These are phyloP conservation scores for Kodamaea sagamina DNA, from an alignment of 805 yeast genomes.

Conservation along the genomic window DNA sequence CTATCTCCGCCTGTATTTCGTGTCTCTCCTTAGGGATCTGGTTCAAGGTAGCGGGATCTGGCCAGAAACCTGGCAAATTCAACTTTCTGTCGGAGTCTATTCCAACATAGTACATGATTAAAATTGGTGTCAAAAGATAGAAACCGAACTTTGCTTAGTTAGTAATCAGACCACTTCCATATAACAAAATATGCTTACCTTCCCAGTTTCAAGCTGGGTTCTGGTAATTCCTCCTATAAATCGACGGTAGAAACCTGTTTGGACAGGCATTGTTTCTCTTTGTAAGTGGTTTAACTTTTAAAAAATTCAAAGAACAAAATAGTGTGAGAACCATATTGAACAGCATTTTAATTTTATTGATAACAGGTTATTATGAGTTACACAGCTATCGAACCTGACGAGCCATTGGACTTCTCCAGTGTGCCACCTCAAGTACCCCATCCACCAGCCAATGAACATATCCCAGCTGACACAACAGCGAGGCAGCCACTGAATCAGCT, in stretches of 20 bases:
- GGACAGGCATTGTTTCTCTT: slow-evolving; percentile 10
- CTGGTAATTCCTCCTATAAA: slow-evolving; percentile 41
- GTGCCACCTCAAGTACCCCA: not conserved
- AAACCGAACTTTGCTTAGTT: slow-evolving; percentile 60
- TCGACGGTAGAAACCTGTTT: slow-evolving; percentile 26
- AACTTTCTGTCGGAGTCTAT: slow-evolving; percentile 85
- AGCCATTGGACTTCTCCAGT: slow-evolving; percentile 10
- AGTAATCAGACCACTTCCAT: not conserved
- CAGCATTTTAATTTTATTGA: slow-evolving; percentile 7
- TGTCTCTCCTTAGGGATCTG: slow-evolving; percentile 91
- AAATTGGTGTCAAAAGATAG: slow-evolving; percentile 81
- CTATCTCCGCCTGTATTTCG: slow-evolving; percentile 88
- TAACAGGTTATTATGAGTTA: slow-evolving; percentile 18
- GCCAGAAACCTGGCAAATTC: slow-evolving; percentile 94
- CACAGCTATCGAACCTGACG: slow-evolving; percentile 35
- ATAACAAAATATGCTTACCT: slow-evolving; percentile 30
- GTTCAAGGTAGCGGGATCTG: slow-evolving; percentile 89
- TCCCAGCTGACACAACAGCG: slow-evolving; percentile 1
- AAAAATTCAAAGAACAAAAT: not conserved
- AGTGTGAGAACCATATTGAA: slow-evolving; percentile 10
- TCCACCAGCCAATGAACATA: not conserved
- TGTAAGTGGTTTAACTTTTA: not conserved
- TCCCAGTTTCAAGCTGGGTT: slow-evolving; percentile 46
- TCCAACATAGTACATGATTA: slow-evolving; percentile 93
- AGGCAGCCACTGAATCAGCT: not conserved